Evolutionary conservation across 2,329 filamentous ascomycete genomes (phyloP).

Genomic region (Lecanicillium sp.): DNA sequence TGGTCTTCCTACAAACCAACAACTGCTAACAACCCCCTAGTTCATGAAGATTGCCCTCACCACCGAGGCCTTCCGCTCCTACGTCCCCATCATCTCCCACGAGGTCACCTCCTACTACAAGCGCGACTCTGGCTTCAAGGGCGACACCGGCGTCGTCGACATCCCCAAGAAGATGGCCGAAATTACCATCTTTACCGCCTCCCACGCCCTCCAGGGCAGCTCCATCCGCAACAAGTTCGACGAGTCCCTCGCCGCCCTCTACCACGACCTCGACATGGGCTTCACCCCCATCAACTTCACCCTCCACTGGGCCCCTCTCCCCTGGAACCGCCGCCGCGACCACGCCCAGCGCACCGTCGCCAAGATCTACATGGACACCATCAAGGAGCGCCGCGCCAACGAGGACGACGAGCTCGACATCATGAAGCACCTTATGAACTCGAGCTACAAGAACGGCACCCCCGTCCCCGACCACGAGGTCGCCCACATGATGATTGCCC

Average conservation of each 20-base stretch:
- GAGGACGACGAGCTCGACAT: constrained; percentile 62
- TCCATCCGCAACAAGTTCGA: constrained; percentile 78
- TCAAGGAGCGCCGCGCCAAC: constrained; percentile 59
- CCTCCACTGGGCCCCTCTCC: constrained; percentile 80
- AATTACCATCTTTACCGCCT: constrained; percentile 85
- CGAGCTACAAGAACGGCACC: constrained; percentile 75
- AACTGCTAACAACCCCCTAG: constrained; percentile 30
- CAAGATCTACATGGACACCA: constrained; percentile 76
- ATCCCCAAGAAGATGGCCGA: constrained; percentile 73
- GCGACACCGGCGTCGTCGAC: constrained; percentile 61
- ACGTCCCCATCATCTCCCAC: constrained; percentile 70
- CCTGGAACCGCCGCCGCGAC: constrained; percentile 81
- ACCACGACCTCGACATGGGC: constrained; percentile 85
- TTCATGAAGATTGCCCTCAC: constrained; percentile 80
- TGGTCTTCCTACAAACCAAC: not conserved
- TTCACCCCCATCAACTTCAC: constrained; percentile 88
- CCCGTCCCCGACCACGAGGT: constrained; percentile 77
- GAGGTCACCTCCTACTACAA: constrained; percentile 72
- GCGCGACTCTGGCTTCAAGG: constrained; percentile 60
- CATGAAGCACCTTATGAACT: constrained; percentile 86
- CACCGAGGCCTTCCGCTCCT: constrained; percentile 64
- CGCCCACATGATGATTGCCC: constrained; percentile 89
- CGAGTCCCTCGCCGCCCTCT: constrained; percentile 71
- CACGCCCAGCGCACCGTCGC: constrained; percentile 74
- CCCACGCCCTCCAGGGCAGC: constrained; percentile 76